Evolutionary conservation across 495 filamentous ascomycete species (phyloP).

Genomic region (Gamarada debralockiae): DNA sequence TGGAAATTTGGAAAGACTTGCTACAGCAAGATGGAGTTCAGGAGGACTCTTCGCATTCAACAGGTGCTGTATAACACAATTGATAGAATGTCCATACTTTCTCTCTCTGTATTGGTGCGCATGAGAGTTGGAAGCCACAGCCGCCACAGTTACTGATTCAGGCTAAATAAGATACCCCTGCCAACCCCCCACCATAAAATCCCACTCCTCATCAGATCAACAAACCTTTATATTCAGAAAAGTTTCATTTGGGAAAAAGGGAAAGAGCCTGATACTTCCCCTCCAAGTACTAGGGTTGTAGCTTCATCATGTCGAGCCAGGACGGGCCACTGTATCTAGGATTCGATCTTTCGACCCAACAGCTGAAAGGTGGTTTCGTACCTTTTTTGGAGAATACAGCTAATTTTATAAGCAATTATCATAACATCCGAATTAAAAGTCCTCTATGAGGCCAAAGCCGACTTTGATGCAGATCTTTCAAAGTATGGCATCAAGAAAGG

Average conservation of each 20-base stretch:
- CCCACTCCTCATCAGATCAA: background rate
- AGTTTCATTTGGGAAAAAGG: background rate
- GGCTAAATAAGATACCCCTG: conserved; percentile 1
- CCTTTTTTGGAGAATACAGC: background rate
- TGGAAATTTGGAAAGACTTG: conserved; percentile 2
- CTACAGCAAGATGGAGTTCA: conserved; percentile 14
- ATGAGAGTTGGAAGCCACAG: background rate
- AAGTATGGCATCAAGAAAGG: conserved; percentile 88
- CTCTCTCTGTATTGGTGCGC: conserved; percentile 16
- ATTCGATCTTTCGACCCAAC: conserved; percentile 95
- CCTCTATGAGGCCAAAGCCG: conserved; percentile 69
- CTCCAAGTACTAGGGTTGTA: no score
- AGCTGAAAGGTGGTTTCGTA: conserved; percentile 72
- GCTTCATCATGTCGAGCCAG: conserved; percentile 36
- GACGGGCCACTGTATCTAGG: conserved; percentile 74
- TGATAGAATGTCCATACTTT: background rate
- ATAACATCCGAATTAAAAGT: conserved; percentile 76
- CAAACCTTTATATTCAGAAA: background rate
- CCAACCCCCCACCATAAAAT: background rate
- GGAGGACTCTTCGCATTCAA: background rate
- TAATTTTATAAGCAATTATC: conserved; percentile 55
- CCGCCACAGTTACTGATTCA: conserved; percentile 10
- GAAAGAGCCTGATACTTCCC: no score
- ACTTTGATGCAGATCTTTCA: conserved; percentile 66
- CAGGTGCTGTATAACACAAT: conserved; percentile 17